Base-by-base conservation (phyloP, 805 yeast species). In the Metschnikowia matae region DNA sequence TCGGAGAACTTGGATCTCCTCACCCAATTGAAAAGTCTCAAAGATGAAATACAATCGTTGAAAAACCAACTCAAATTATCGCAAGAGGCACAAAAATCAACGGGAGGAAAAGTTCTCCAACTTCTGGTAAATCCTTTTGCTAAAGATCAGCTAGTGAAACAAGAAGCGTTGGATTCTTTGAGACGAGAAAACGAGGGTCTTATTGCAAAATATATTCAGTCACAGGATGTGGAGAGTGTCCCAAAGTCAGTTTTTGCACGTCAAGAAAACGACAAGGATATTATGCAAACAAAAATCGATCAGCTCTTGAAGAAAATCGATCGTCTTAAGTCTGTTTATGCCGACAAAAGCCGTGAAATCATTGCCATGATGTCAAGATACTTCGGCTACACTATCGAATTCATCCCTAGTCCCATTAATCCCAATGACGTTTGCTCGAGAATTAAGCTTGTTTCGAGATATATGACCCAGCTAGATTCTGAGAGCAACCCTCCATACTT, bases 341-440 rank as follows among this genome's bases (percentile, higher is more conserved):
- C 81, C 15, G 77, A 78, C 46, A 86, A 87, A 62, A 82, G 92
- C n/a, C 67, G 75, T 32, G 91, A 87, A 60, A 84, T 87, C 46
- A 70, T 89, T 35, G 81, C 83, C 32, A 79, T 85, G 1, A 82
- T 89, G 0, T 80, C 83, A 48, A 73, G 83, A 4, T 74, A 85
- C 29, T 74, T 90, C 46, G 96, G 96, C 0, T 89, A 81, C 64
- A 77, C 79, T 43, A 68, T 89, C 21, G 95, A 87, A 61, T 84
- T 88, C 55, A 65, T 82, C 35, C 74, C 76, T 13, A 68, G 68
- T 52, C 67, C 75, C 2, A 58, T 70, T 21, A 73, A 72, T 50
- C 74, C 77, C 3, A 68, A 68, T 51, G 76, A 62, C 71, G 75
- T 56, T 70, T 82, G 69, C 66, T 78, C 63, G 70, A 80, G 71